phyloP scores from a whole-genome alignment of 2,329 filamentous ascomycete species.

The Sclerotinia trifoliorum region DNA sequence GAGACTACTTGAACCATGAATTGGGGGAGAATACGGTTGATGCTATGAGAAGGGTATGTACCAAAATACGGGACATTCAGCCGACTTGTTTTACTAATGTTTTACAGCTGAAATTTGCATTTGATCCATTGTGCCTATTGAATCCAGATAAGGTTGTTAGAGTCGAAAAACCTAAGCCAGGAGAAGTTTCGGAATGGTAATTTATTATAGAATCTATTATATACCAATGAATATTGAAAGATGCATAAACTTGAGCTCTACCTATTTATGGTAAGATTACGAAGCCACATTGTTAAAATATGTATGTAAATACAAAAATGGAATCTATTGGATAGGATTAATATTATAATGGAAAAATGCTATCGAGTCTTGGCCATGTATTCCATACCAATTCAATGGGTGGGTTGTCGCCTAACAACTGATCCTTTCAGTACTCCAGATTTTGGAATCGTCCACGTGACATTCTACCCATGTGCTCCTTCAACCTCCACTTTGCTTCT shows the following conservation, averaged over 20 bases:
- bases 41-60: constrained; percentile 72
- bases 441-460: constrained; percentile 4
- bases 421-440: background rate
- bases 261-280: background rate
- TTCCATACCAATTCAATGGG: background rate
- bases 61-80: background rate
- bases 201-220: background rate
- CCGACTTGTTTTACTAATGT: constrained; percentile 16
- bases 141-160: constrained; percentile 70
- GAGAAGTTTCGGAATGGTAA: constrained; percentile 49
- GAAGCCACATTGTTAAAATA: background rate
- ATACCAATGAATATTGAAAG: constrained; percentile 4
- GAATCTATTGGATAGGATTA: background rate
- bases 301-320: background rate
- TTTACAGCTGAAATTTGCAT: constrained; percentile 69
- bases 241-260: background rate
- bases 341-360: background rate
- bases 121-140: constrained; percentile 67
- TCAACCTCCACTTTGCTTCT: constrained; percentile 8
- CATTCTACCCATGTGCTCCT: background rate
- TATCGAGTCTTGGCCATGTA: background rate
- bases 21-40: constrained; percentile 73
- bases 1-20: constrained; percentile 79
- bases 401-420: background rate
- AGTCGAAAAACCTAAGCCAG: constrained; percentile 54